Evolutionary conservation across 345 rosid species (phyloP), one percentile per base, ranked within the genome.

Genomic region (Acer saccharum): DNA sequence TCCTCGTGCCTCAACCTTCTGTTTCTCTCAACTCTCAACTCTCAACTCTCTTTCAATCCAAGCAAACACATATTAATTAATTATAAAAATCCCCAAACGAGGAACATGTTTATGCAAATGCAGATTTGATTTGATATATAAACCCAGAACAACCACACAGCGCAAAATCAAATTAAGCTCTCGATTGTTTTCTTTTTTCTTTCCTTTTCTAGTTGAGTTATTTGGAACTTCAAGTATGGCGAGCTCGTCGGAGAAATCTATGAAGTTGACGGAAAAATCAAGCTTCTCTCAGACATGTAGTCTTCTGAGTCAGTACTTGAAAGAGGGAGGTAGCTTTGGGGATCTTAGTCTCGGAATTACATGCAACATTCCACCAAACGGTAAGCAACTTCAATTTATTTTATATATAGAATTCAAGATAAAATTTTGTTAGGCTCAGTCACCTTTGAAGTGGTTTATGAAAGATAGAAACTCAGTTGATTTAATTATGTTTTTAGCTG

Each of bases 241-340:
- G 78, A 82, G 81, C 68, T 88, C 91, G 70, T 72, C 89, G 78
- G 94, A 87, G 77, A 87, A 78, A 63, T 50, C 77, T 65, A 77
- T 41, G 35, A 82, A 18, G 81, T 82, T 78, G 14, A 64, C 83
- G 35, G 88, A 81, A 63, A 90, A 86, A 75, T 68, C 88, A 0
- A 88, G 91, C 81, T 92, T 93, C 85, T 85, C 90, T 0, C 91
- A 80, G 79, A 93, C 84, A 12, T 95, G 94, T 81, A 90, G 79
- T 72, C 65, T 89, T 73, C 76, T 95, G 83, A 90, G 96, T 79
- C 98, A 86, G 83, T 93, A 89, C 85, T 74, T 95, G 65, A 95
- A 90, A 77, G 94, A 89, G 89, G 88, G 81, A 61, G 90, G 95
- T 41, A 80, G 89, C 69, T 85, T 90, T 52, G 93, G 93, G 82